Evolutionary conservation across 805 yeast genomes (phyloP).

Genomic region (Starmera quercuum): DNA sequence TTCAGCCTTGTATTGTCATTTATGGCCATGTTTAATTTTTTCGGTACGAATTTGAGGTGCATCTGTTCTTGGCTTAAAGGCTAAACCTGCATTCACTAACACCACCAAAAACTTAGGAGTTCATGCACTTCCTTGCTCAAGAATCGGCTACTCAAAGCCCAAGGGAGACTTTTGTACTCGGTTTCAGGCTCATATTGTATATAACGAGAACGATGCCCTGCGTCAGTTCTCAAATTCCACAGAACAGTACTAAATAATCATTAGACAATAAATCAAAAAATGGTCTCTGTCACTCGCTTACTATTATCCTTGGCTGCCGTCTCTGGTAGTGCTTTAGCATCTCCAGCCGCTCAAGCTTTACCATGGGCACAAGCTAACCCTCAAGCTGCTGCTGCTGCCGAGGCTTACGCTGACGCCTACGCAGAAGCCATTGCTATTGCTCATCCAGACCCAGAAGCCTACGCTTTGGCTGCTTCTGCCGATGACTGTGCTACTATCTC

Average conservation of each 20-base stretch:
- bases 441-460: slow-evolving; percentile 10
- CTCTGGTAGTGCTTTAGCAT: neutral
- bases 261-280: neutral
- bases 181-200: neutral
- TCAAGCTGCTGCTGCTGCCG: slow-evolving; percentile 2
- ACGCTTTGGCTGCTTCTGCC: slow-evolving; percentile 14
- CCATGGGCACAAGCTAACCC: slow-evolving; percentile 3
- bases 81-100: too few species aligned
- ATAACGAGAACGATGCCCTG: neutral
- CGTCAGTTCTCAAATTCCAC: too few species aligned
- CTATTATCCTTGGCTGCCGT: neutral
- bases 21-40: too few species aligned
- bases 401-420: slow-evolving; percentile 1
- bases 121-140: neutral
- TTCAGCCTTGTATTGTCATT: too few species aligned
- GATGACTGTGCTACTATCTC: slow-evolving; percentile 15
- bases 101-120: too few species aligned
- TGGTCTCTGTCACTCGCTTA: neutral
- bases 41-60: too few species aligned
- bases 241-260: neutral
- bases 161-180: neutral
- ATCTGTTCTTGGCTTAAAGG: too few species aligned
- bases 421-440: slow-evolving; percentile 4
- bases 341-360: slow-evolving; percentile 1
- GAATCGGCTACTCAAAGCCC: neutral